Evolutionary conservation across 148 eudicot genomes (phyloP).

Genomic region (Limonium bicolor): DNA sequence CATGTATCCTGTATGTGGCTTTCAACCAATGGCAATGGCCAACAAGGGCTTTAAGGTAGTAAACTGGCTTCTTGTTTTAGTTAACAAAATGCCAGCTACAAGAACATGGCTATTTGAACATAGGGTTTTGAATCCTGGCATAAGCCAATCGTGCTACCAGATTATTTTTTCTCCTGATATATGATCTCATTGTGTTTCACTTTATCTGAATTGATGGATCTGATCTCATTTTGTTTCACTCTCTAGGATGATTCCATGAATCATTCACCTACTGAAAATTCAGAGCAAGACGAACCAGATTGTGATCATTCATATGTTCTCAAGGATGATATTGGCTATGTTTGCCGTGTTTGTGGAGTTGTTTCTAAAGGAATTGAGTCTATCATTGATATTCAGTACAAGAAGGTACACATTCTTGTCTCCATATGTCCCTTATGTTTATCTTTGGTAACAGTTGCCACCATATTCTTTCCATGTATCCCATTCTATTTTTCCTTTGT

Average conservation of each 20-base stretch:
- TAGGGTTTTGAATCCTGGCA: no score
- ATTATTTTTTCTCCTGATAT: not conserved
- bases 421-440: not conserved
- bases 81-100: no score
- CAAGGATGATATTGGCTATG: constrained; percentile 87
- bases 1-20: no score
- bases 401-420: constrained; percentile 34
- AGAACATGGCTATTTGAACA: not conserved
- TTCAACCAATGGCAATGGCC: no score
- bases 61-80: no score
- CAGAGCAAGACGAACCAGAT: constrained; percentile 40
- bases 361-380: constrained; percentile 61
- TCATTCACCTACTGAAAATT: constrained; percentile 21
- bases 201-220: not conserved
- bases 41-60: no score
- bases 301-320: constrained; percentile 81
- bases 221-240: constrained; percentile 6
- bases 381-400: constrained; percentile 70
- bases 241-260: constrained; percentile 44
- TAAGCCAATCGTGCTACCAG: no score
- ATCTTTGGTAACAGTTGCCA: not conserved
- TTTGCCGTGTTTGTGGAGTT: constrained; percentile 92
- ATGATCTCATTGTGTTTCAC: not conserved
- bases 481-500: no score
- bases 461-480: not conserved